A percentile compares a stretch with the other conserved stretches of the same genome.
These are phyloP conservation scores for Suhomyces emberorum DNA, from an alignment of 805 yeast species.

Conservation along the genomic window DNA sequence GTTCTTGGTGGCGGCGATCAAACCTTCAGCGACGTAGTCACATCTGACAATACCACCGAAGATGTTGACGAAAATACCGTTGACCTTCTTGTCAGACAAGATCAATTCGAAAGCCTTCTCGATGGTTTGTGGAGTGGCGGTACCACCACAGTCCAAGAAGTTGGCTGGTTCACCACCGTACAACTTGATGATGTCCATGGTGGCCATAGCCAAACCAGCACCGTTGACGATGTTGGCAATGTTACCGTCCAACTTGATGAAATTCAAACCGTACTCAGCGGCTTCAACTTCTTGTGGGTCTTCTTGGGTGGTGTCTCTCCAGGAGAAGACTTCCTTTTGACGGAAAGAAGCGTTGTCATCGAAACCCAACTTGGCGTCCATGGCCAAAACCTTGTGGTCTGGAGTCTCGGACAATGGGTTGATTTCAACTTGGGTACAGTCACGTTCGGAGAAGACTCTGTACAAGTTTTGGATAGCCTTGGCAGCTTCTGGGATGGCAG, in stretches of 20 bases:
- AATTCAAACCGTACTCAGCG: slow-evolving; percentile 83
- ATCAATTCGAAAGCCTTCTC: slow-evolving; percentile 95
- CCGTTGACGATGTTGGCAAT: slow-evolving; percentile 99
- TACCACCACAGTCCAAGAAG: slow-evolving; percentile 99
- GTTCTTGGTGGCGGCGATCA: slow-evolving; percentile 91
- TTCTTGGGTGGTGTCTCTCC: slow-evolving; percentile 98
- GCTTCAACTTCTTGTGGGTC: slow-evolving; percentile 97
- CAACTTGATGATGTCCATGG: slow-evolving; percentile 98
- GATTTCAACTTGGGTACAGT: slow-evolving; percentile 97
- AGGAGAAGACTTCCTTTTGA: slow-evolving; percentile 88
- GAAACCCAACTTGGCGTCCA: slow-evolving; percentile 98
- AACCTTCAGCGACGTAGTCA: slow-evolving; percentile 97
- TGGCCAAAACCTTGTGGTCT: slow-evolving; percentile 87
- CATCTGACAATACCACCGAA: slow-evolving; percentile 99
- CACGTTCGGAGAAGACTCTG: slow-evolving; percentile 85
- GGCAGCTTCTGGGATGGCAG: slow-evolving; percentile 83
- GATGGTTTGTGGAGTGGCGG: slow-evolving; percentile 98
- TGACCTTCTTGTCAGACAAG: slow-evolving; percentile 81
- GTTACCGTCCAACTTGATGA: slow-evolving; percentile 96
- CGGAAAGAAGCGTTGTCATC: slow-evolving; percentile 96
- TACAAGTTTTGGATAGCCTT: slow-evolving; percentile 81
- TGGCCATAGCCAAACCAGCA: slow-evolving; percentile 99
- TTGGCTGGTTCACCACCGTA: slow-evolving; percentile 99
- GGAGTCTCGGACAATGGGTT: slow-evolving; percentile 94
- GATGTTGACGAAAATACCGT: slow-evolving; percentile 96